Evolutionary conservation across 192 early-diverging fungal species (phyloP).

Genomic region (Dissophora globulifera): DNA sequence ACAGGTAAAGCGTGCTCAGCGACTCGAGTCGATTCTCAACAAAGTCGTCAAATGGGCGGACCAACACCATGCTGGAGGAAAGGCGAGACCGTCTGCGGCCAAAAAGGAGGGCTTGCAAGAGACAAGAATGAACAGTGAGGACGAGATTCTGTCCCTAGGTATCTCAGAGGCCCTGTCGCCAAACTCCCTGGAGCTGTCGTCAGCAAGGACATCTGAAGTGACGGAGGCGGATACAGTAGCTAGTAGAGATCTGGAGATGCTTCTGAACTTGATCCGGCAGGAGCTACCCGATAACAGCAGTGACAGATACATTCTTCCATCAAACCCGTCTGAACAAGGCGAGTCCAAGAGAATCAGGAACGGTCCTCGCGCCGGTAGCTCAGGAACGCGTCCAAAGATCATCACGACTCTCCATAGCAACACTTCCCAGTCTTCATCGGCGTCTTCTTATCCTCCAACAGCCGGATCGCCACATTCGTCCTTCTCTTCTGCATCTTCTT

Average conservation of each 20-base stretch:
- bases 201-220: no score
- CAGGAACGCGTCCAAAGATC: no score
- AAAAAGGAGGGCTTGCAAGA: neutral
- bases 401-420: neutral
- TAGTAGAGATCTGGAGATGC: slow-evolving; percentile 7
- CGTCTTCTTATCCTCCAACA: no score
- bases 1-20: neutral
- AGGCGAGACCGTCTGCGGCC: neutral
- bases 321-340: no score
- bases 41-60: slow-evolving; percentile 18
- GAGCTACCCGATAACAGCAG: neutral
- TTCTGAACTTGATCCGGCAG: slow-evolving; percentile 16
- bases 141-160: slow-evolving; percentile 13
- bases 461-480: no score
- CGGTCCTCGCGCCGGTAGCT: no score
- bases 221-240: neutral
- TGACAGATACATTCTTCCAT: neutral
- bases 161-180: slow-evolving; percentile 9
- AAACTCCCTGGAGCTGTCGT: neutral
- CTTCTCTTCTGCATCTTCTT: neutral
- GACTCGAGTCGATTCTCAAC: slow-evolving; percentile 15
- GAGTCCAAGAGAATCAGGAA: no score
- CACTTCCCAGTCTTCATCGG: neutral
- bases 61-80: neutral
- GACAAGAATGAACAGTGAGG: neutral